These are phyloP conservation scores for Cyberlindnera sargentensis DNA, from an alignment of 805 yeast species.

Conservation along the genomic window DNA sequence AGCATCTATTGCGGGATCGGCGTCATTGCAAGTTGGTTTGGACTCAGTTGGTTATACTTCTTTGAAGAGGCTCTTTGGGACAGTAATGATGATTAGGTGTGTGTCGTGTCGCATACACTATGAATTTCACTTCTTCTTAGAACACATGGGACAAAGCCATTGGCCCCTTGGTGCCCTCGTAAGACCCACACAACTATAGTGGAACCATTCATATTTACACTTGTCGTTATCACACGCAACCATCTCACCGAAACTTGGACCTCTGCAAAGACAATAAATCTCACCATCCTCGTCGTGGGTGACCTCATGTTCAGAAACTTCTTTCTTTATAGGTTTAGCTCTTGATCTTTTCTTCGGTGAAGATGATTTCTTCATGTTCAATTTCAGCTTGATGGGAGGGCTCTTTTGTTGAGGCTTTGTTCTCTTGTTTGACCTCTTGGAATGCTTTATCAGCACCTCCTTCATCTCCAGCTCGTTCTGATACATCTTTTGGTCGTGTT, in stretches of 20 bases:
- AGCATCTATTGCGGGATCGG: conserved; percentile 88
- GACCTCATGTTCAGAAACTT: not conserved
- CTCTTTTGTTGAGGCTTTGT: conserved; percentile 7
- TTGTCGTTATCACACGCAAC: conserved; percentile 79
- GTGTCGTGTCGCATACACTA: not conserved
- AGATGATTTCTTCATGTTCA: not conserved
- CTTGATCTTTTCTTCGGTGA: not conserved
- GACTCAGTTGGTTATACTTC: conserved; percentile 82
- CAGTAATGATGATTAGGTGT: conserved; percentile 1
- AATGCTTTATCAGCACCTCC: conserved; percentile 10
- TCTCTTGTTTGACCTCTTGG: conserved; percentile 16
- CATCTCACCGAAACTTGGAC: conserved; percentile 64
- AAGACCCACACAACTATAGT: conserved; percentile 69
- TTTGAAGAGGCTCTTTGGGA: conserved; percentile 71
- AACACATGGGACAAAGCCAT: conserved; percentile 62
- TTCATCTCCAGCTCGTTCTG: conserved; percentile 19
- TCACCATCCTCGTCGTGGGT: conserved; percentile 14
- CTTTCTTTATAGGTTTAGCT: not conserved
- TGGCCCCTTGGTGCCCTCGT: conserved; percentile 53
- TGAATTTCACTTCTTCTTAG: conserved; percentile 8
- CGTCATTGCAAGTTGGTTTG: conserved; percentile 79
- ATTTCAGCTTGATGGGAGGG: not conserved
- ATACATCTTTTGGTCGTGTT: conserved; percentile 21
- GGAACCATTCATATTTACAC: conserved; percentile 76
- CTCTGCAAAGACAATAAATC: conserved; percentile 41